These are phyloP conservation scores for Zymoseptoria ardabiliae DNA, from an alignment of 2,329 filamentous ascomycete genomes.

Conservation along the genomic window DNA sequence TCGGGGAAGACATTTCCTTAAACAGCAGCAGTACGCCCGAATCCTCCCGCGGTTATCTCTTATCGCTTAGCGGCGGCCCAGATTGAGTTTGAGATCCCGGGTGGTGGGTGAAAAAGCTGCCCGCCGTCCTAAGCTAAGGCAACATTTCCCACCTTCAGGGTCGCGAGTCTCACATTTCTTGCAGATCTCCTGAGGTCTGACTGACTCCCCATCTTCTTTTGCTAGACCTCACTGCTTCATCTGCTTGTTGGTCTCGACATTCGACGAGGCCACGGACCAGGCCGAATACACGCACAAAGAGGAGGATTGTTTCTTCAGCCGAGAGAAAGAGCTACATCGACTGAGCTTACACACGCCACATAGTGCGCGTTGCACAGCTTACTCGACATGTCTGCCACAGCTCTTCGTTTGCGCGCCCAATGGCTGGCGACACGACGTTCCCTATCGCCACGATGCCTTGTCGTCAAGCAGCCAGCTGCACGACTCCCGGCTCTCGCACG, in stretches of 20 bases:
- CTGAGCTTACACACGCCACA: too few species aligned
- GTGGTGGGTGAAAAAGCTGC: neutral
- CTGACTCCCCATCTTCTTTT: neutral
- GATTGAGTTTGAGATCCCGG: neutral
- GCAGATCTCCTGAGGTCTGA: neutral
- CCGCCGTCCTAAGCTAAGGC: too few species aligned
- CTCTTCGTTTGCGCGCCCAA: slow-evolving; percentile 27
- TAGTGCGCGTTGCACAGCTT: neutral
- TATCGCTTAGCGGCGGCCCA: neutral
- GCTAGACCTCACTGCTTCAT: neutral
- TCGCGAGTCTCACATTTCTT: neutral
- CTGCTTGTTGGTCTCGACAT: neutral
- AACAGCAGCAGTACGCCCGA: neutral
- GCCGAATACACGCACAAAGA: neutral
- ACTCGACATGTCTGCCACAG: slow-evolving; percentile 20
- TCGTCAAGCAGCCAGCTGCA: slow-evolving; percentile 11
- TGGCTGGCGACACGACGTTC: slow-evolving; percentile 28
- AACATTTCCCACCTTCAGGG: too few species aligned
- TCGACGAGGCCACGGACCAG: neutral
- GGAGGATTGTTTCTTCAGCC: neutral
- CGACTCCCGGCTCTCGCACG: slow-evolving; percentile 1
- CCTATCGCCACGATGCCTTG: slow-evolving; percentile 24
- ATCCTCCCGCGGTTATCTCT: neutral
- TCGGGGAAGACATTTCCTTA: neutral
- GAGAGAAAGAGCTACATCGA: neutral